A percentile compares a stretch with the other conserved stretches of the same genome.
phyloP scores from a whole-genome alignment of 2,329 filamentous ascomycete species.

The Elsinoe batatas region DNA sequence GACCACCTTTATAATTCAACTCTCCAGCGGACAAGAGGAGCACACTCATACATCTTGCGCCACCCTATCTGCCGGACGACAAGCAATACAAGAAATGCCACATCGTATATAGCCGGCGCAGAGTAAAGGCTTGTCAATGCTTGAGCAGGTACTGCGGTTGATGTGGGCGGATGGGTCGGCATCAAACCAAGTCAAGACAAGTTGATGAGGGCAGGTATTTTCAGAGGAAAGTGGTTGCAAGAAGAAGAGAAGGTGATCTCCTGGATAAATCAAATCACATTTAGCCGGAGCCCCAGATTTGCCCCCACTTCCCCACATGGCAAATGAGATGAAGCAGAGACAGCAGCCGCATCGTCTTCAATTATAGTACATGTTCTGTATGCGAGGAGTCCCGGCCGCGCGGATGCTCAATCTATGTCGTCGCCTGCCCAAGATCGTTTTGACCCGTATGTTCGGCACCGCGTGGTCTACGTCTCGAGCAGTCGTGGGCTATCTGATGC shows the following conservation, averaged over 20 bases:
- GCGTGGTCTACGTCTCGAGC: no score
- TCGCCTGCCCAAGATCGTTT: no score
- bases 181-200: not conserved
- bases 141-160: not conserved
- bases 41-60: not conserved
- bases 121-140: not conserved
- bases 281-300: not conserved
- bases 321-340: not conserved
- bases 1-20: not conserved
- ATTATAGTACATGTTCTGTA: no score
- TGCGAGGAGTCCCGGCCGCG: no score
- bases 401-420: no score
- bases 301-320: not conserved
- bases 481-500: no score
- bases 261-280: not conserved
- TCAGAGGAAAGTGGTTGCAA: not conserved
- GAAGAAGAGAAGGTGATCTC: not conserved
- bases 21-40: not conserved
- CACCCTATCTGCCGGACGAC: not conserved
- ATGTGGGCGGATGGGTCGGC: conserved; percentile 1
- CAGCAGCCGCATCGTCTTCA: not conserved
- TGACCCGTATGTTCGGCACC: no score
- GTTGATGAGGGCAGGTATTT: not conserved
- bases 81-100: conserved; percentile 4
- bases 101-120: conserved; percentile 4